Evolutionary conservation across 2,329 filamentous ascomycete genomes (phyloP).

Genomic region (Ophiocordyceps sinensis): DNA sequence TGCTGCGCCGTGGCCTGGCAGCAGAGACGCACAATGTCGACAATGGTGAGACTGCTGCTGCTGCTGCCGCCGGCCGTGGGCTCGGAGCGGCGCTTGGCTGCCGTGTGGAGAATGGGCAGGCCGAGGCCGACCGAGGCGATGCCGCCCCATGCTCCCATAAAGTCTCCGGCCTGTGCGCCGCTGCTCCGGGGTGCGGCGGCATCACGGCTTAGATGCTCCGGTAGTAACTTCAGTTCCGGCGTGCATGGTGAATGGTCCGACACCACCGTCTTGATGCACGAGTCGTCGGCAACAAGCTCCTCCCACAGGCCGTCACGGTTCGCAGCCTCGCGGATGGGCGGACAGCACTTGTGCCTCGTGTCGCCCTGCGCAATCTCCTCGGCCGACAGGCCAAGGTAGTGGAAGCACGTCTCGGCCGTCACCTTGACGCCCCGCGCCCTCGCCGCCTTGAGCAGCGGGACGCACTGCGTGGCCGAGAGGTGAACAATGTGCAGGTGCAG

Average conservation of each 20-base stretch:
- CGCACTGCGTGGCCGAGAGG: conserved; percentile 75
- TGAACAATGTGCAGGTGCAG: conserved; percentile 90
- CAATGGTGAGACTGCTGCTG: conserved; percentile 33
- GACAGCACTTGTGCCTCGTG: conserved; percentile 89
- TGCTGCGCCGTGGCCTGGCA: conserved; percentile 76
- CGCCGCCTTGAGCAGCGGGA: conserved; percentile 65
- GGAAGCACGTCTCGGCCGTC: conserved; percentile 90
- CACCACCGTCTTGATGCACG: conserved; percentile 82
- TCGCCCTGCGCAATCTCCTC: conserved; percentile 75
- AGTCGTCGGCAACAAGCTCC: conserved; percentile 56
- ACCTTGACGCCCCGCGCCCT: conserved; percentile 64
- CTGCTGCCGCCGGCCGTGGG: conserved; percentile 9
- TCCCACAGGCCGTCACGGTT: conserved; percentile 84
- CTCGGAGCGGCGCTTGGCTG: conserved; percentile 46
- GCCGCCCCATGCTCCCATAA: conserved; percentile 92
- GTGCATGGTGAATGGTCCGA: conserved; percentile 96
- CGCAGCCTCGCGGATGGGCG: conserved; percentile 65
- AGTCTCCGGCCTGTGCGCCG: conserved; percentile 49
- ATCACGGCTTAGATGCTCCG: conserved; percentile 38
- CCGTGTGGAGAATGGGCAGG: conserved; percentile 78
- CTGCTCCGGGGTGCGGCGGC: conserved; percentile 2
- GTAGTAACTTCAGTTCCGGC: conserved; percentile 80
- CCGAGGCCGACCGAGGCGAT: conserved; percentile 90
- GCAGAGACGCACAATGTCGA: conserved; percentile 77
- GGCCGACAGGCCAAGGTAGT: conserved; percentile 75